Evolutionary conservation across 2,329 filamentous ascomycete genomes (phyloP), one percentile per base, ranked within the genome.

Genomic region (Talaromyces albobiverticillius): DNA sequence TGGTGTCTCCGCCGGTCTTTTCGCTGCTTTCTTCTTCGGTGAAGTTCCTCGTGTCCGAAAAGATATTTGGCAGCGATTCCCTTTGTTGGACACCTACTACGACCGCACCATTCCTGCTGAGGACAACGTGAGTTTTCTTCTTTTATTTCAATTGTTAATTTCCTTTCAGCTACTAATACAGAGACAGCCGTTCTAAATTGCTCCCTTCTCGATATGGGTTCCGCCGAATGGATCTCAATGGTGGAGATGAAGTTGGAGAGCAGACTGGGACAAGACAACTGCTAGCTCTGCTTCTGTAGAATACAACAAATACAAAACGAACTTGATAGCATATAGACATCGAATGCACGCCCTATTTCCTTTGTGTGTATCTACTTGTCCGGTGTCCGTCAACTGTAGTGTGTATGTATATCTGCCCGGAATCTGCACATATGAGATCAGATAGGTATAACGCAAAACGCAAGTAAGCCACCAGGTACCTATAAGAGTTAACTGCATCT

Each of bases 21-120:
- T 82, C 70, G 81, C 80, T 34, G 67, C 86, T 62, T 85, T 82
- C 75, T 83, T 86, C 77, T 82, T 86, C 72, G 80, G 81, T 62
- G 83, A 84, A 62, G 77, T 86, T 23, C 83, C 83, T 56, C 79
- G 77, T 64, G 81, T 87, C 43, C 76, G 82, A 66, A 76, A 80
- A 62, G 83, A 86, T 66, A 82, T 86, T 61, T 75, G 84, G 67
- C 76, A 79, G 71, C 80, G 83, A 72, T 64, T 85, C 23, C 83
- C 83, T 6, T 68, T 84, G 60, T 71, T 86, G 48, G 79, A 80
- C 59, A 67, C 70, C 53, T 83, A 81, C 71, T 85, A 79, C 67
- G 71, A 79, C 64, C 72, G 77, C 58, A 78, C 81, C 68, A 74
- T 86, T 61, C 71, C 83, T 57, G 80, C 83, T 18, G 82, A 85